Evolutionary conservation across 78 protist species (phyloP).

Genomic region (Creolimax fragrantissima): DNA sequence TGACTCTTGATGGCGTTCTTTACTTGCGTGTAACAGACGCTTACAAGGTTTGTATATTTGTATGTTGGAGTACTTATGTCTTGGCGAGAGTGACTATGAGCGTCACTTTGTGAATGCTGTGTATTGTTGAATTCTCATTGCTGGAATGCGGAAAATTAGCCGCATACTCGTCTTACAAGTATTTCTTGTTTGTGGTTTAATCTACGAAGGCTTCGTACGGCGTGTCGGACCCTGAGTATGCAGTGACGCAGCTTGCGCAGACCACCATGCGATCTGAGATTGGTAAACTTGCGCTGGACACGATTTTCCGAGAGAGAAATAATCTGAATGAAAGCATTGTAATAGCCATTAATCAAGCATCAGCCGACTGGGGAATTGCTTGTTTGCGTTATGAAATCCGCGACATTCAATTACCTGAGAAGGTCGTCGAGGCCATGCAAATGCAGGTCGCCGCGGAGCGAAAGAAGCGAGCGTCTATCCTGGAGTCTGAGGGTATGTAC

Average conservation of each 20-base stretch:
- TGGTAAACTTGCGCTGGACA: conserved; percentile 59
- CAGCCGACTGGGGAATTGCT: conserved; percentile 52
- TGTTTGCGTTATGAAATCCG: conserved; percentile 64
- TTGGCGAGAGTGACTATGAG: background rate
- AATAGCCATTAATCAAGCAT: conserved; percentile 18
- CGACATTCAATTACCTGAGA: conserved; percentile 42
- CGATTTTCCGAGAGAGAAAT: conserved; percentile 47
- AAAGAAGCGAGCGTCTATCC: conserved; percentile 53
- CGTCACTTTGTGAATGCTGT: background rate
- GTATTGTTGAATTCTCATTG: too few relatives aligned
- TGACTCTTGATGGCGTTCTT: conserved; percentile 60
- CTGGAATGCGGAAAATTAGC: too few relatives aligned
- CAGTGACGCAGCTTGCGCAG: conserved; percentile 57
- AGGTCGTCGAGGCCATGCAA: conserved; percentile 59
- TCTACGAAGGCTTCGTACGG: conserved; percentile 34
- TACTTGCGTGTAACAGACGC: conserved; percentile 36
- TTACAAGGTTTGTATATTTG: background rate
- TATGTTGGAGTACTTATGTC: background rate
- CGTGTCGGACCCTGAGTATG: conserved; percentile 42
- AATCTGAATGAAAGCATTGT: conserved; percentile 43
- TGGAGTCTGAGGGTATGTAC: conserved; percentile 63
- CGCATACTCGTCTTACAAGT: too few relatives aligned
- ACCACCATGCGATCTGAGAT: conserved; percentile 70
- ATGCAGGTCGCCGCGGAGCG: conserved; percentile 74
- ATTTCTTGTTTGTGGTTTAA: background rate